Base-by-base conservation (phyloP, 176 grass and related monocot species). In the Avena sativa region DNA sequence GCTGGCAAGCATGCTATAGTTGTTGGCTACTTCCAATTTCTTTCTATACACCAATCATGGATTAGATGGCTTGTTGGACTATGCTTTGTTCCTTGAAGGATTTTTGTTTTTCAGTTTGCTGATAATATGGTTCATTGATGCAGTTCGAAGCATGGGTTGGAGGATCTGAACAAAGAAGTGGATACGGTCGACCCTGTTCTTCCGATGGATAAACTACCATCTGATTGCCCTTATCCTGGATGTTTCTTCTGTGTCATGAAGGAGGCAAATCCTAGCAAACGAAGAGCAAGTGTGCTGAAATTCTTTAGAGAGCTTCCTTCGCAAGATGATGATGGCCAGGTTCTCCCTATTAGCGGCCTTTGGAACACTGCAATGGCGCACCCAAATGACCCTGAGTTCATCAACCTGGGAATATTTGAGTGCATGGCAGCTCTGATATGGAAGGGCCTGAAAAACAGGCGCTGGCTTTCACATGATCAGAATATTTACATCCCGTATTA, bases 221-320 rank as follows among this genome's bases (percentile, higher is more conserved):
- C 90, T 49, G 97, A 99, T 80, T 99, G 97, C 59, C 97, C 97
- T 81, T 99, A 94, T 78, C 97, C 94, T 58, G 97, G 92, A 77
- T 99, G 97, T 80, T 99, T 99, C 87, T 99, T 99, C 84, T 99
- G 97, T 85, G 94, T 94, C 46, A 96, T 99, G 94, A 99, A 99
- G 86, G 97, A 99, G 90, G 86, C 89, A 16, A 99, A 99, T 71
- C 97, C 97, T 19, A 92, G 87, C 82, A 99, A 99, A 83, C 62
- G 94, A 83, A 96, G 87, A 86, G 85, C 94, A 13, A 94, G 90
- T 58, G 93, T 99, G 59, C 83, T 93, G 76, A 99, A 99, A 69
- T 99, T 96, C 89, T 99, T 99, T 60, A 89, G 94, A 79, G 97
- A 99, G 59, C 97, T 99, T 83, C 94, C 97, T 83, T 91, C 85